phyloP scores from a whole-genome alignment of 108 stramenopile genomes.

The Skeletonema marinoi region DNA sequence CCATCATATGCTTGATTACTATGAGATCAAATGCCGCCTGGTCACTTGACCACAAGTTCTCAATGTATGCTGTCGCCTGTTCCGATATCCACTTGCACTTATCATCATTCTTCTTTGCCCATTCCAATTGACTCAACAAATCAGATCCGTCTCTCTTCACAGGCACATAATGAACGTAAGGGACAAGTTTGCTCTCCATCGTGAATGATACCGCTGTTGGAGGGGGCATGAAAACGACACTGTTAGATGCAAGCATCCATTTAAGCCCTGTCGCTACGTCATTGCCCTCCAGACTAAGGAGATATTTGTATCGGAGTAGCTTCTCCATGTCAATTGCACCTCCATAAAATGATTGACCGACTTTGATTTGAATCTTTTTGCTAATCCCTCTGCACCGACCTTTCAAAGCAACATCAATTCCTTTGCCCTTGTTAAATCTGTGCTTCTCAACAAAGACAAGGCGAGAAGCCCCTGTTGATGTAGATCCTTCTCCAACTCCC shows the following conservation, averaged over 20 bases:
- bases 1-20: background rate
- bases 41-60: constrained; percentile 39
- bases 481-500: background rate
- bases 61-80: constrained; percentile 67
- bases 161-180: constrained; percentile 82
- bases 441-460: background rate
- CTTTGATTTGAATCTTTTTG: background rate
- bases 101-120: constrained; percentile 70
- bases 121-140: constrained; percentile 66
- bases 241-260: constrained; percentile 63
- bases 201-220: constrained; percentile 71
- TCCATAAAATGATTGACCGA: background rate
- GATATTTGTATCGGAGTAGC: constrained; percentile 35
- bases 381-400: background rate
- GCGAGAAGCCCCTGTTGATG: background rate
- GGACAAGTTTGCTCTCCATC: constrained; percentile 70
- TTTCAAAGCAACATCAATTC: background rate
- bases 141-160: constrained; percentile 57
- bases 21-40: background rate
- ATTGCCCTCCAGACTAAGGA: constrained; percentile 78
- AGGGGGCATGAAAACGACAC: constrained; percentile 38
- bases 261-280: constrained; percentile 82
- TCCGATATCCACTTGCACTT: constrained; percentile 67
- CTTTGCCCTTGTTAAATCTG: background rate
- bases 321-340: background rate